Conservation (phyloP, 805 yeast genomes). For the Candida fluviatilis region DNA sequence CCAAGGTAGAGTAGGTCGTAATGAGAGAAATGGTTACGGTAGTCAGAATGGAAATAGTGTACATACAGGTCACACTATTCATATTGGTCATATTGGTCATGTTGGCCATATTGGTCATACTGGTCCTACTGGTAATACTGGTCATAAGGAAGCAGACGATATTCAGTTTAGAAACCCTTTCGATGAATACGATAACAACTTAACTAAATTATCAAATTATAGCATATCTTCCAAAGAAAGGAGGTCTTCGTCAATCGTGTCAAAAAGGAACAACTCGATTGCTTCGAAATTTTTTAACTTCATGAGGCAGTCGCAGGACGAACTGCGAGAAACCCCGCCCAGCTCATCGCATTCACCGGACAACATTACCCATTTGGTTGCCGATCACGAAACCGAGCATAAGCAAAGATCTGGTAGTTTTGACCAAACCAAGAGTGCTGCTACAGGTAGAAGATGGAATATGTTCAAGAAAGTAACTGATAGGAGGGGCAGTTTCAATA, state of each 20-base stretch:
- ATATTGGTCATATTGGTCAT: no score
- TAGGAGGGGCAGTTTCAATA: conserved; percentile 5
- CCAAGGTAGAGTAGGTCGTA: not conserved
- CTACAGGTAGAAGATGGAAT: conserved; percentile 29
- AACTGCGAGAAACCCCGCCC: conserved; percentile 7
- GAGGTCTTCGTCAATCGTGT: conserved; percentile 5
- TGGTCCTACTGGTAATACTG: not conserved
- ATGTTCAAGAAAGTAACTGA: conserved; percentile 7
- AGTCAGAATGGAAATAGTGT: no score
- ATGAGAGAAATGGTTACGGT: no score
- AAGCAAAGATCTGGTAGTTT: conserved; percentile 16
- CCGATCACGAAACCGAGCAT: conserved; percentile 6
- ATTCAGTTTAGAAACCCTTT: not conserved
- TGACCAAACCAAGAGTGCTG: conserved; percentile 35
- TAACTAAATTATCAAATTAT: not conserved
- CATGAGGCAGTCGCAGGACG: conserved; percentile 8
- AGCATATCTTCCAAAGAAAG: not conserved
- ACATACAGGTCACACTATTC: no score
- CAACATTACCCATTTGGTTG: not conserved
- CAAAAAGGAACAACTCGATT: conserved; percentile 13
- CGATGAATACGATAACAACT: conserved; percentile 1
- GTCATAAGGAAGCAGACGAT: not conserved
- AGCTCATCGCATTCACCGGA: conserved; percentile 1
- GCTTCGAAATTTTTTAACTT: conserved; percentile 18
- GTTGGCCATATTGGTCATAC: no score